Base-by-base conservation (phyloP, 192 early-diverging fungal species). In the Lunasporangiospora selenospora region DNA sequence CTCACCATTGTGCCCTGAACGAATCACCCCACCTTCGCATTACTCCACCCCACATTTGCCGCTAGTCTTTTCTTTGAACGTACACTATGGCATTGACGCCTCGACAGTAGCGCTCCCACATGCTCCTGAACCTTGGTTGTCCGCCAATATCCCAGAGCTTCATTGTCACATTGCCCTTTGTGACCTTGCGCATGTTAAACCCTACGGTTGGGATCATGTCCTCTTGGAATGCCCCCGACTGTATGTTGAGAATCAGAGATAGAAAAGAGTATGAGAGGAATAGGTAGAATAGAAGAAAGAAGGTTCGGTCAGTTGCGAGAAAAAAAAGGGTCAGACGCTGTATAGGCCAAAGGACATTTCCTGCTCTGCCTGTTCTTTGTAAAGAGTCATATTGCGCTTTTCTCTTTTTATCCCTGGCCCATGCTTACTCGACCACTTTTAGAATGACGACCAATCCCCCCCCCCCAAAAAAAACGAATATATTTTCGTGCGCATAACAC, bases 111-210 rank as follows among this genome's bases (percentile, higher is more conserved):
- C 89, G 75, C 61, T 90, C 89, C 90, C 98, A 99, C 96, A 98
- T 99, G 77, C 90, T 94, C 43, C 98, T 77, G 81, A 99, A 98
- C 58, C 97, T 81, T 43, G 96, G 92, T 75, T 99, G 98, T 10
- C 98, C 98, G 38, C 98, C 98, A 76, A 99, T 88, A 79, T 99
- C 98, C 98, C 98, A 99, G 56, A 99, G 79, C 76, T 98, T 98
- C 94, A 99, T 98, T 15, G 91, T 93, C 30, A 99, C 95, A 45
- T 92, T 93, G 59, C 93, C 91, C 82, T 93, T 92, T 10, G 90
- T 89, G 34, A 94, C 90, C 66, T 91, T 98, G 63, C 96, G 86
- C 98, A 99, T 99, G 75, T 98, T 98, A 77, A 98, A 99, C 11
- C 98, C 98, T 21, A 99, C 95, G 6, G 98, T 99, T 3, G 98